A percentile compares a stretch with the other conserved stretches of the same genome.
These are phyloP conservation scores for Pneumocystis wakefieldiae DNA, from an alignment of 1,139 yeast genomes.

Conservation along the genomic window DNA sequence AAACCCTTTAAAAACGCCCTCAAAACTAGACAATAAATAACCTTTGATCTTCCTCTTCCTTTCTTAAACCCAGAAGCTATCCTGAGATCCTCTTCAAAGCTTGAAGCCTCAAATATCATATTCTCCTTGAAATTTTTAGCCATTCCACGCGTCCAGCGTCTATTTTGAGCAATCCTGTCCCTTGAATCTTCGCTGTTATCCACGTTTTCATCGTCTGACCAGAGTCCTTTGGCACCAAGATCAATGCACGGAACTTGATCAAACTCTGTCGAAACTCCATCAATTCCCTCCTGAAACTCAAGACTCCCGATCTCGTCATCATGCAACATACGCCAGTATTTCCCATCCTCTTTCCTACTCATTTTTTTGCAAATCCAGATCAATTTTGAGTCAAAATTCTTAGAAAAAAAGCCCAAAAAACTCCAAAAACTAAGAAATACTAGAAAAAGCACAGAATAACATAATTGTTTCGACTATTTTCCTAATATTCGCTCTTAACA, in stretches of 20 bases:
- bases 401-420: neutral
- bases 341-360: neutral
- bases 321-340: neutral
- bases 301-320: neutral
- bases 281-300: neutral
- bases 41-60: slow-evolving; percentile 2
- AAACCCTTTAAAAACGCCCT: neutral
- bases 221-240: neutral
- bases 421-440: neutral
- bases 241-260: neutral
- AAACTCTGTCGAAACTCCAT: neutral
- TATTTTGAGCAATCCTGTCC: slow-evolving; percentile 11
- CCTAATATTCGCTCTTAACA: neutral
- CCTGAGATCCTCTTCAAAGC: slow-evolving; percentile 24
- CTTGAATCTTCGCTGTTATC: slow-evolving; percentile 11
- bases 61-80: slow-evolving; percentile 18
- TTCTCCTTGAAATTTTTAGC: slow-evolving; percentile 18
- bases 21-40: neutral
- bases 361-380: neutral
- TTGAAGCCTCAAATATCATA: slow-evolving; percentile 20
- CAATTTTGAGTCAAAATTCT: neutral
- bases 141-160: slow-evolving; percentile 19
- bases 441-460: neutral
- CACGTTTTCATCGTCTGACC: slow-evolving; percentile 4
- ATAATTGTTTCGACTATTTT: neutral